Percentiles rank a stretch among this genome's conserved stretches.
phyloP scores from a whole-genome alignment of 352 stramenopile genomes.

The Globisporangium echinulatum region DNA sequence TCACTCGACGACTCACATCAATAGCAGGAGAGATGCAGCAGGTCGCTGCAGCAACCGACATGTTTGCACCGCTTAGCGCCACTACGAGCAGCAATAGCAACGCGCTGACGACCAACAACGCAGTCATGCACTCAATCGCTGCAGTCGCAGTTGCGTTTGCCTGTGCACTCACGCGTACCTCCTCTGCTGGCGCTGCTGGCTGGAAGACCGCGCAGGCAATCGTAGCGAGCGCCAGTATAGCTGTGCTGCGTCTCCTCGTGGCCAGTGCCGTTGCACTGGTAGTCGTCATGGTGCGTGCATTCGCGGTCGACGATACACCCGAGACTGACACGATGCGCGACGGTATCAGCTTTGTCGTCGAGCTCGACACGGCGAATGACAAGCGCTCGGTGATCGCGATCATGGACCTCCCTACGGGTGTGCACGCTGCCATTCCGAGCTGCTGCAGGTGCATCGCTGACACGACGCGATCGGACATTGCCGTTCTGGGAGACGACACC shows the following conservation, averaged over 20 bases:
- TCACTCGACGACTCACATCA: not conserved
- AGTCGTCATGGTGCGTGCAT: not conserved
- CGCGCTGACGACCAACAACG: not conserved
- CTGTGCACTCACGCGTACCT: not conserved
- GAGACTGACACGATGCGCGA: not conserved
- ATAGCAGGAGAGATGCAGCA: not conserved
- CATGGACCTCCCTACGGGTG: not conserved
- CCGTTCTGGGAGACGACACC: conserved; percentile 3
- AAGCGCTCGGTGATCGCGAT: not conserved
- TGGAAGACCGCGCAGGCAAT: not conserved
- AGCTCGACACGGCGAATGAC: not conserved
- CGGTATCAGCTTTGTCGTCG: not conserved
- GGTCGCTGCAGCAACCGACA: not conserved
- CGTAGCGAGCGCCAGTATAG: not conserved
- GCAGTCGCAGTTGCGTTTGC: not conserved
- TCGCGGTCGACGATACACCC: not conserved
- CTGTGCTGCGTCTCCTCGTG: not conserved
- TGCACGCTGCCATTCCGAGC: not conserved
- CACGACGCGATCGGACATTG: not conserved
- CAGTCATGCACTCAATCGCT: not conserved
- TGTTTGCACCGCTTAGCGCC: not conserved
- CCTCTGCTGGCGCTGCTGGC: not conserved
- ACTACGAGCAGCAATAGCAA: not conserved
- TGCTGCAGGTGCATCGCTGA: not conserved
- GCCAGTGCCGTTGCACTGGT: not conserved